These are phyloP conservation scores for Pichia sp. DNA, from an alignment of 1,139 yeast genomes.

Conservation along the genomic window DNA sequence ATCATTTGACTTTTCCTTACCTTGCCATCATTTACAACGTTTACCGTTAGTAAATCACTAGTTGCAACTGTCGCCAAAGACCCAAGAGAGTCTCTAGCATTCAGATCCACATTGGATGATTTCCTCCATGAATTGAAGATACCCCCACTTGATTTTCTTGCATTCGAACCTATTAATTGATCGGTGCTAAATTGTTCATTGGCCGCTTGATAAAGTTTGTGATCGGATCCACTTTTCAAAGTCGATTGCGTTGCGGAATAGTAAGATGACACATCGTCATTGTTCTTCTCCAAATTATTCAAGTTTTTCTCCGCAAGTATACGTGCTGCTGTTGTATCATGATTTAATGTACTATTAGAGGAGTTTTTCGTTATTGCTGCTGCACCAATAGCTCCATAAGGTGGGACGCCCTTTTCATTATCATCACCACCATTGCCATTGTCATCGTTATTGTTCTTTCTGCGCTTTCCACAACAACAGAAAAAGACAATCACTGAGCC, in stretches of 20 bases:
- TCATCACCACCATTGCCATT: no score
- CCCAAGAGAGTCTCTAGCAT: conserved; percentile 53
- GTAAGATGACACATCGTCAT: conserved; percentile 23
- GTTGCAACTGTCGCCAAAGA: conserved; percentile 85
- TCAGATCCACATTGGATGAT: conserved; percentile 31
- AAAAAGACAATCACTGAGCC: conserved; percentile 46
- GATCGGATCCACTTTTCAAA: conserved; percentile 17
- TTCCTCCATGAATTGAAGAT: conserved; percentile 61
- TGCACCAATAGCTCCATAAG: conserved; percentile 32
- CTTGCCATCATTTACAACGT: conserved; percentile 53
- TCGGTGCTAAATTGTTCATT: conserved; percentile 12
- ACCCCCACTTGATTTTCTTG: conserved; percentile 2
- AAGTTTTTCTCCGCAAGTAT: conserved; percentile 44
- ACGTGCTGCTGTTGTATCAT: conserved; percentile 27
- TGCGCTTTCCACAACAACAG: conserved; percentile 46
- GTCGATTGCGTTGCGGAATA: conserved; percentile 20
- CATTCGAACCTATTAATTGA: conserved; percentile 5
- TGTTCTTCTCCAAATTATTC: conserved; percentile 32
- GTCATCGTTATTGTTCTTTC: conserved; percentile 28
- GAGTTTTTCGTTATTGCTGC: conserved; percentile 31
- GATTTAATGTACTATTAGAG: conserved; percentile 6
- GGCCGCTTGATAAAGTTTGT: conserved; percentile 11
- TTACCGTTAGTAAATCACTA: conserved; percentile 72
- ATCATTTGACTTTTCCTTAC: conserved; percentile 29
- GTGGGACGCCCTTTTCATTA: not conserved